Evolutionary conservation across 345 rosid species (phyloP).

Genomic region (Eucalyptus erythrocorys): DNA sequence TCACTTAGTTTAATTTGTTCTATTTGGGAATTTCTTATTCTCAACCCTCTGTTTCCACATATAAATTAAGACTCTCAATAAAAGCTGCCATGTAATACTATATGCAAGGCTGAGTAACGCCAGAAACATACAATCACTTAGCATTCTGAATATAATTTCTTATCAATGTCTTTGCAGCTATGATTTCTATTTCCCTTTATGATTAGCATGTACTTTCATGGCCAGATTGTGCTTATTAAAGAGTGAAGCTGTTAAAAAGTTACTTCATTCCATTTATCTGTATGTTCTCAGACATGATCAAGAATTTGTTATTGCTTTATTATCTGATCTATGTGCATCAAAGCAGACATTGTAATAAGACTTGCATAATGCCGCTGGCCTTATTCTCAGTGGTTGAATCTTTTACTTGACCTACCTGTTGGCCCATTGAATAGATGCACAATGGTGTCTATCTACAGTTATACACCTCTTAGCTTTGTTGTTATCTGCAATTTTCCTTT

Average conservation of each 20-base stretch:
- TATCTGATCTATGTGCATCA: not conserved
- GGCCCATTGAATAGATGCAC: not conserved
- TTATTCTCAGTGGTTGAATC: not conserved
- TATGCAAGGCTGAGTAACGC: not conserved
- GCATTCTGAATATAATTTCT: not conserved
- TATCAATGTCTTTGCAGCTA: not conserved
- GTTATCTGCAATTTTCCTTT: not conserved
- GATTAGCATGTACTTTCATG: not conserved
- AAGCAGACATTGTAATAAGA: not conserved
- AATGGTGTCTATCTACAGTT: not conserved
- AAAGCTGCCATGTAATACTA: not conserved
- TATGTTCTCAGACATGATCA: not conserved
- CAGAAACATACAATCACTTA: not conserved
- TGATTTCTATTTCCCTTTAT: not conserved
- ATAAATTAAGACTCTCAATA: not conserved
- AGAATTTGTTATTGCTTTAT: not conserved
- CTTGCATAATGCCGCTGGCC: not conserved
- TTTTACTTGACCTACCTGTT: not conserved
- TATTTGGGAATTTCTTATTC: slow-evolving; percentile 21
- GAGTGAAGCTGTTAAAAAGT: not conserved
- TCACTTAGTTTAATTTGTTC: slow-evolving; percentile 74
- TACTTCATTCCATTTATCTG: not conserved
- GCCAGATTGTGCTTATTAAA: not conserved
- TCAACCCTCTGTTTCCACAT: not conserved
- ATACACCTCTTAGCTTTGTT: not conserved